Conservation (phyloP, 495 filamentous ascomycete species). For the Penicillium canariense region DNA sequence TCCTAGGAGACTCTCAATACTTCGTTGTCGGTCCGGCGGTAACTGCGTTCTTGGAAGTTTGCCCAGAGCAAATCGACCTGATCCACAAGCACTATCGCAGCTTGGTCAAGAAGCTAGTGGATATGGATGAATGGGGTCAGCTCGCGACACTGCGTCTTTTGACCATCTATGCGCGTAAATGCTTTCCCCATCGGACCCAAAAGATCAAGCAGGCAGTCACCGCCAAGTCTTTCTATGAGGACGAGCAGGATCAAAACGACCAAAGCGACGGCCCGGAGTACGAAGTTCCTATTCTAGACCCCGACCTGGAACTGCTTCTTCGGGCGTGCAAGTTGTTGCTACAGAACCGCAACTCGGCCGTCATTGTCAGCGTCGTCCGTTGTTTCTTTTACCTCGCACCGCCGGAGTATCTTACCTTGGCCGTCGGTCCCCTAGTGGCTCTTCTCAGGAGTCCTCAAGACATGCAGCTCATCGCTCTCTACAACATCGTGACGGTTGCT, state of each 20-base stretch:
- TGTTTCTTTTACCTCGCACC: constrained; percentile 83
- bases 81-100: constrained; percentile 86
- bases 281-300: constrained; percentile 63
- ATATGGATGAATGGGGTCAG: constrained; percentile 99
- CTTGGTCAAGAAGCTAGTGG: constrained; percentile 84
- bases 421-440: constrained; percentile 81
- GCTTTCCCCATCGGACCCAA: constrained; percentile 72
- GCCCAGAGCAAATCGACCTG: constrained; percentile 78
- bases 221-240: constrained; percentile 75
- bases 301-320: constrained; percentile 80
- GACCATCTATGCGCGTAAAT: constrained; percentile 79
- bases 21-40: constrained; percentile 93
- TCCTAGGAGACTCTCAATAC: constrained; percentile 89
- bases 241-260: constrained; percentile 50
- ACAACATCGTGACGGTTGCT: constrained; percentile 90
- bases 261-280: constrained; percentile 50
- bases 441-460: constrained; percentile 80
- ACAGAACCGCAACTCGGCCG: constrained; percentile 87
- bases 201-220: constrained; percentile 49
- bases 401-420: constrained; percentile 61
- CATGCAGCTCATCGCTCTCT: constrained; percentile 82
- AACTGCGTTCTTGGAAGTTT: constrained; percentile 82
- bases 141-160: constrained; percentile 76
- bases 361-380: constrained; percentile 82
- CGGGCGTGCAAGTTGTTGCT: constrained; percentile 78